Base-by-base conservation (phyloP, 202 grass and related monocot species). In the Brachypodium distachyon region DNA sequence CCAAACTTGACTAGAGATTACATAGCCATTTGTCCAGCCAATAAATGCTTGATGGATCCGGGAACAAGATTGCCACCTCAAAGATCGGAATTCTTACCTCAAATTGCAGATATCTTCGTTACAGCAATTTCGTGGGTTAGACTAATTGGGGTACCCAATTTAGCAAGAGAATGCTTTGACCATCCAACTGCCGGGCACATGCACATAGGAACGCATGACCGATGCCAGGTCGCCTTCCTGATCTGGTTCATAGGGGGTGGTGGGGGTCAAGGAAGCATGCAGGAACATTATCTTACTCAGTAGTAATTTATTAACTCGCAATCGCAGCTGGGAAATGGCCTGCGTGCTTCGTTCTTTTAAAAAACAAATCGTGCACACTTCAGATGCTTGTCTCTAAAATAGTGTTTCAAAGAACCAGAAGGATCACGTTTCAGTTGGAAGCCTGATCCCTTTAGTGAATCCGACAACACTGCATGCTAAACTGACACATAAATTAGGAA, bases 141-240 rank as follows among this genome's bases (percentile, higher is more conserved):
- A 69, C 47, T 43, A 31, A 54, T 22, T 36, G 31, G 27, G 26
- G 26, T 47, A 18, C 51, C 60, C 49, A 23, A n/a, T 68, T 38
- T 74, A 62, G 80, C 52, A 55, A 65, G 51, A 68, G 16, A 10
- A 10, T 34, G 38, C 61, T 79, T 74, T 87, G 85, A 79, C 61
- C 51, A 37, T 17, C 68, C 42, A 79, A 47, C 57, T 14, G 43
- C 21, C 47, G 61, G 36, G 23, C 26, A 17, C 53, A 54, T 17
- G 22, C 25, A 22, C 33, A 19, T 41, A 9, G 38, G 0, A 3
- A 65, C 60, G 1, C 44, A 67, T 21, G 51, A 6, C 51, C n/a
- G 58, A 50, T 83, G 59, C 67, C 59, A 28, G 8, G 74, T 68
- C 74, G 51, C 18, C 42, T 42, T 67, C 51, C 54, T 65, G 21